Percentiles rank a stretch among this genome's conserved stretches.
Evolutionary conservation across 2,329 filamentous ascomycete species (phyloP).

Genomic region (Juglanconis oblonga): DNA sequence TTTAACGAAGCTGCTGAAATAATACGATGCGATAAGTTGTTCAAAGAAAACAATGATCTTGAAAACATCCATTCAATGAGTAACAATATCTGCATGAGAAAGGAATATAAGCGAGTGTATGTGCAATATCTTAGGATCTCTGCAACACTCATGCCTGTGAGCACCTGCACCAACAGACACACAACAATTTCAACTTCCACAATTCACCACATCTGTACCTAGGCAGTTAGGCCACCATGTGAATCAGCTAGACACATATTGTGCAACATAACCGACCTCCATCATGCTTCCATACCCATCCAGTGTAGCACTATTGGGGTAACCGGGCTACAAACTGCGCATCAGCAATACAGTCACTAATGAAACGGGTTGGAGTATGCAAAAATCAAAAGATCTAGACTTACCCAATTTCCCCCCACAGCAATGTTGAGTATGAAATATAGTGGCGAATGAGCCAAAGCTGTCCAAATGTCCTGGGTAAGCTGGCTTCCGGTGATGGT

Average conservation of each 20-base stretch:
- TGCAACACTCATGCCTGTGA: too few species aligned
- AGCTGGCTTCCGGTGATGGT: slow-evolving; percentile 40
- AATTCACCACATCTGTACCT: too few species aligned
- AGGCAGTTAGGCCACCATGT: not conserved
- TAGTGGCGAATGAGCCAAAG: slow-evolving; percentile 25
- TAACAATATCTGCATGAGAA: too few species aligned
- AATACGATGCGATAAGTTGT: too few species aligned
- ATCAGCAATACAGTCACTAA: not conserved
- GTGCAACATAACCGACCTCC: slow-evolving; percentile 29
- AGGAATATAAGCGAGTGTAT: too few species aligned
- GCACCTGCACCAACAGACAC: too few species aligned
- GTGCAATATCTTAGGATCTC: too few species aligned
- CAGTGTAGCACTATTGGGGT: slow-evolving; percentile 25
- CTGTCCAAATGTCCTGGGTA: slow-evolving; percentile 40
- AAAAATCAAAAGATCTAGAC: slow-evolving; percentile 2
- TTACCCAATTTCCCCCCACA: slow-evolving; percentile 31
- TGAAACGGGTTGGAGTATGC: not conserved
- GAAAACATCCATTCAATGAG: too few species aligned
- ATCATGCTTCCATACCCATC: slow-evolving; percentile 29
- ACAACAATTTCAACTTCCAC: too few species aligned
- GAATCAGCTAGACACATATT: not conserved
- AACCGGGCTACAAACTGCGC: slow-evolving; percentile 23
- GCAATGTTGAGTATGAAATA: slow-evolving; percentile 29
- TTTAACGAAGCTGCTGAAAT: too few species aligned
- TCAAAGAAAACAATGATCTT: too few species aligned